These are phyloP conservation scores for Trametes sanguinea DNA, from an alignment of 768 basidiomycete genomes.

Conservation along the genomic window DNA sequence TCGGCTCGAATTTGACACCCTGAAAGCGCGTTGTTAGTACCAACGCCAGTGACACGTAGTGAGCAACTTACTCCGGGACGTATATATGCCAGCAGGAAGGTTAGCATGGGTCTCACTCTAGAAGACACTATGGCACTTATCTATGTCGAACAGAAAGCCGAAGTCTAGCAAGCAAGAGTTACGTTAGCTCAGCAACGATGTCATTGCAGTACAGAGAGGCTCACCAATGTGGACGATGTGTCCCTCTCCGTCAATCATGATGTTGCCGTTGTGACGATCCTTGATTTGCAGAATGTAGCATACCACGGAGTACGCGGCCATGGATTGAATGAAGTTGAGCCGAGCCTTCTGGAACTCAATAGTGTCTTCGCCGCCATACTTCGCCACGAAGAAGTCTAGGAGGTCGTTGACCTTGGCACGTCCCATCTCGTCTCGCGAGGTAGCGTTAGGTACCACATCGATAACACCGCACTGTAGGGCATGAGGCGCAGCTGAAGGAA, in stretches of 20 bases:
- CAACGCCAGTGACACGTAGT: slow-evolving; percentile 1
- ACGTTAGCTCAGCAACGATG: too few species aligned
- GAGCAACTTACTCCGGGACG: slow-evolving; percentile 66
- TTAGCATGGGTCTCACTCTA: not conserved
- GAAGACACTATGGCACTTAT: slow-evolving; percentile 56
- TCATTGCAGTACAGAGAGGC: slow-evolving; percentile 26
- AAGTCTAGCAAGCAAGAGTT: slow-evolving; percentile 63
- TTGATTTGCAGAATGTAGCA: slow-evolving; percentile 99
- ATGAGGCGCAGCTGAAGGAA: slow-evolving; percentile 9
- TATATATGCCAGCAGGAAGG: slow-evolving; percentile 34
- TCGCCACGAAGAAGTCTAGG: slow-evolving; percentile 89
- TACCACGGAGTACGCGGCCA: slow-evolving; percentile 98
- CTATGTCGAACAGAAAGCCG: slow-evolving; percentile 97
- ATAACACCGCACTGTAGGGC: slow-evolving; percentile 87
- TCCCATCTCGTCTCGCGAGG: slow-evolving; percentile 99
- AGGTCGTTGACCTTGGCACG: slow-evolving; percentile 97
- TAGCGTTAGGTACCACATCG: slow-evolving; percentile 96
- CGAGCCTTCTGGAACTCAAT: slow-evolving; percentile 90
- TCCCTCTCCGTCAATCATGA: slow-evolving; percentile 98
- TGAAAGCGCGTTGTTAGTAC: slow-evolving; percentile 31
- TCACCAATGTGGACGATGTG: slow-evolving; percentile 95
- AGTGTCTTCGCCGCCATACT: slow-evolving; percentile 90
- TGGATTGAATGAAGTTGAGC: slow-evolving; percentile 95
- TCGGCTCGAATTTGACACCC: slow-evolving; percentile 99
- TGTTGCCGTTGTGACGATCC: slow-evolving; percentile 98